A percentile compares a stretch with the other conserved stretches of the same genome.
phyloP scores from a whole-genome alignment of 129 eudicot genomes.

The Chrysanthemum seticuspe region DNA sequence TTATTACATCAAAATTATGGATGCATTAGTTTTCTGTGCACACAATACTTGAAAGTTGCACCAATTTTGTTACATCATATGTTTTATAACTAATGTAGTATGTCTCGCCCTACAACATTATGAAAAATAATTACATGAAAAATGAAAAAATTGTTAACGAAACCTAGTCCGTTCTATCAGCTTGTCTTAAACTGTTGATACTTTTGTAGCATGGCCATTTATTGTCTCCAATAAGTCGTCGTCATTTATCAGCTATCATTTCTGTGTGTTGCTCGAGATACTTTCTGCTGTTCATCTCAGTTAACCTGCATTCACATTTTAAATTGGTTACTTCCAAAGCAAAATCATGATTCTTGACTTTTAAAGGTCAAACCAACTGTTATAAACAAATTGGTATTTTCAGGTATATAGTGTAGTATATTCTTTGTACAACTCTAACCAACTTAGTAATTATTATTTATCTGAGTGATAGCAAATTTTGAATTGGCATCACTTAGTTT shows the following conservation, averaged over 20 bases:
- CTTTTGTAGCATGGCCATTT: constrained; percentile 33
- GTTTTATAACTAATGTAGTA: too few relatives aligned
- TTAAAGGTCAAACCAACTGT: neutral
- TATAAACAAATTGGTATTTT: too few relatives aligned
- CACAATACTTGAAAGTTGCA: too few relatives aligned
- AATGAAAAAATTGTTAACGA: neutral
- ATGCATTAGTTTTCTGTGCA: neutral
- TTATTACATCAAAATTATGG: constrained; percentile 2
- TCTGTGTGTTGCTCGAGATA: constrained; percentile 74
- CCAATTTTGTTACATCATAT: too few relatives aligned
- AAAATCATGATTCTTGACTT: constrained; percentile 9
- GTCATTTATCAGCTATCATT: constrained; percentile 39
- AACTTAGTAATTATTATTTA: too few relatives aligned
- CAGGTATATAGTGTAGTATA: too few relatives aligned
- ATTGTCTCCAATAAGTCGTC: constrained; percentile 21
- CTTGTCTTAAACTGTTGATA: constrained; percentile 8
- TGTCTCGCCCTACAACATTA: neutral
- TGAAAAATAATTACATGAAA: neutral
- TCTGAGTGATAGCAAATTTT: too few relatives aligned
- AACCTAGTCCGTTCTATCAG: neutral
- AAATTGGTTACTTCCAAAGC: neutral
- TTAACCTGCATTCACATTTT: constrained; percentile 47
- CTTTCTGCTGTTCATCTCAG: constrained; percentile 87
- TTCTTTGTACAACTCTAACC: too few relatives aligned
- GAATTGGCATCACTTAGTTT: too few relatives aligned